These are phyloP conservation scores for Penicillium sp. DNA, from an alignment of 2,329 filamentous ascomycete species.

Conservation along the genomic window DNA sequence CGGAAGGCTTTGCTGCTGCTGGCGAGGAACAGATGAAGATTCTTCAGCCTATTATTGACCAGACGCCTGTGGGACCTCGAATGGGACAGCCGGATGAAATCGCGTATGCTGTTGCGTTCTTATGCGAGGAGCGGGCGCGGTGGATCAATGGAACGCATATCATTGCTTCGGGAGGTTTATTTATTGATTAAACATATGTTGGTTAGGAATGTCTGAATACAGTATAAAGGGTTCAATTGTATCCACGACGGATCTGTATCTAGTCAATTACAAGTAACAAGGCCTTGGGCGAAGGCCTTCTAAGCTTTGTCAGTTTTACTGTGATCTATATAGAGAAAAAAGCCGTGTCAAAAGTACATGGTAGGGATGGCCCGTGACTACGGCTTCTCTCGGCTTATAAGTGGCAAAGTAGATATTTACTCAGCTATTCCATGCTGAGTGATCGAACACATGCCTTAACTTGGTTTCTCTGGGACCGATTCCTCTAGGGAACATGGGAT, in stretches of 20 bases:
- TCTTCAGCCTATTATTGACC: slow-evolving; percentile 44
- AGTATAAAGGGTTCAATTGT: not conserved
- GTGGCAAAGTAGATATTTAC: not conserved
- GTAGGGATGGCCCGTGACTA: not conserved
- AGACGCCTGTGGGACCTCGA: slow-evolving; percentile 44
- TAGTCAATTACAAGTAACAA: not conserved
- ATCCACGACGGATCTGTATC: not conserved
- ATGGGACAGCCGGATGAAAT: slow-evolving; percentile 49
- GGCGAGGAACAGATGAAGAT: slow-evolving; percentile 44
- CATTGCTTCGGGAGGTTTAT: slow-evolving; percentile 35
- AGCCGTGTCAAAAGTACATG: too few relatives aligned
- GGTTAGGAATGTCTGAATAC: not conserved
- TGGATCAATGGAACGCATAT: slow-evolving; percentile 51
- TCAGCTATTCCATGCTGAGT: too few relatives aligned
- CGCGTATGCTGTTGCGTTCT: slow-evolving; percentile 48
- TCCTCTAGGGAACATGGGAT: not conserved
- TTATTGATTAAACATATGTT: slow-evolving; percentile 13
- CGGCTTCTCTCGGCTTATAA: not conserved
- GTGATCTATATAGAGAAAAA: too few relatives aligned
- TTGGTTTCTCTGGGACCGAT: too few relatives aligned
- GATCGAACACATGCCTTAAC: too few relatives aligned
- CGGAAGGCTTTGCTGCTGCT: slow-evolving; percentile 35
- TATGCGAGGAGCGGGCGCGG: slow-evolving; percentile 46
- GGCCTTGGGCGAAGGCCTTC: too few relatives aligned
- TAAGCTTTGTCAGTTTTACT: too few relatives aligned